Evolutionary conservation across 306 rosid species (phyloP).

Genomic region (Cicer judaicum): DNA sequence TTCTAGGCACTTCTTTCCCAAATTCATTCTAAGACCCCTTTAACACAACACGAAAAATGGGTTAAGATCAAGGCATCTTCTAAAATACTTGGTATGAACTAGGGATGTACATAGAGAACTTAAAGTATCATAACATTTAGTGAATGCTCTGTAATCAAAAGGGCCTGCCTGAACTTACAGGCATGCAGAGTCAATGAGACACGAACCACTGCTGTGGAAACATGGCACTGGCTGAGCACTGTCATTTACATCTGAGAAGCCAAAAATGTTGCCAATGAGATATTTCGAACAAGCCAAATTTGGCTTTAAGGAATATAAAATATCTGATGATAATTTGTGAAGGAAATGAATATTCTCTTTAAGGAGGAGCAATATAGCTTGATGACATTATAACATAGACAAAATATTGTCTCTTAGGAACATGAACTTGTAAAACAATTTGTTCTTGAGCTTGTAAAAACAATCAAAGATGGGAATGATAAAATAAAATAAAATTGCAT

Average conservation of each 20-base stretch:
- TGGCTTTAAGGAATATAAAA: conserved; percentile 64
- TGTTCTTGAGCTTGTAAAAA: conserved; percentile 14
- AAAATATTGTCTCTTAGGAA: conserved; percentile 34
- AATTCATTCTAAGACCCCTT: conserved; percentile 31
- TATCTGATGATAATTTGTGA: conserved; percentile 64
- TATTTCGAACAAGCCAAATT: conserved; percentile 55
- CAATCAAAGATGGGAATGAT: conserved; percentile 22
- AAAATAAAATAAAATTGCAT: conserved; percentile 5
- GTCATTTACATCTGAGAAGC: conserved; percentile 51
- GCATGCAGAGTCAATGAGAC: conserved; percentile 59
- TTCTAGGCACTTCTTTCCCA: not conserved
- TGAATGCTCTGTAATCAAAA: conserved; percentile 17
- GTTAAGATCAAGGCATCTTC: conserved; percentile 8
- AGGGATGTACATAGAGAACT: conserved; percentile 4
- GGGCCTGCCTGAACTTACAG: conserved; percentile 58
- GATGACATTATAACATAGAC: conserved; percentile 8
- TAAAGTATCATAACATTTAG: conserved; percentile 18
- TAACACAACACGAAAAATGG: conserved; percentile 10
- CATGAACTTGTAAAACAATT: conserved; percentile 14
- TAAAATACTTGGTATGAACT: conserved; percentile 33
- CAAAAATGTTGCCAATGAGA: conserved; percentile 65
- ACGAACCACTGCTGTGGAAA: conserved; percentile 47
- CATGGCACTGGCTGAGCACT: conserved; percentile 47
- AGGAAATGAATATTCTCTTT: conserved; percentile 45
- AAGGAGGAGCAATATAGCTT: conserved; percentile 5